Evolutionary conservation across 176 grass and related monocot genomes (phyloP).

Genomic region (Carex scoparia): DNA sequence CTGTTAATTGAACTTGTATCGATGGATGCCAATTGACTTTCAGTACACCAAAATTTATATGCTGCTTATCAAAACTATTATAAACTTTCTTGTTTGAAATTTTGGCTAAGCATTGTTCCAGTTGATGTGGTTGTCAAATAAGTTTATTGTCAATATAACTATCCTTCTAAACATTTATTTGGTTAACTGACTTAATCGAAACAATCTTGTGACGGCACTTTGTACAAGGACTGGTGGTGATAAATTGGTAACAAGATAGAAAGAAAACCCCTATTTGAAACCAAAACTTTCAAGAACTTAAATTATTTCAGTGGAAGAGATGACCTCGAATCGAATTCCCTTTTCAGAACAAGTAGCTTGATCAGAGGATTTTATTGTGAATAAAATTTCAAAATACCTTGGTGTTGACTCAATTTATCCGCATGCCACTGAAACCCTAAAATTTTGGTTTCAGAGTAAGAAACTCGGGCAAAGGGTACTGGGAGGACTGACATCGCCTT

Average conservation of each 20-base stretch:
- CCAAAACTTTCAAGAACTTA: neutral
- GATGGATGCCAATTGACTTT: neutral
- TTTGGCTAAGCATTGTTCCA: neutral
- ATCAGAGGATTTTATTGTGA: neutral
- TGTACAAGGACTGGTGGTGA: neutral
- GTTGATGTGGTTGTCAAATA: neutral
- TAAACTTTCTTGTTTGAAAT: neutral
- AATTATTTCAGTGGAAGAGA: neutral
- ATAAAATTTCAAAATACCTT: neutral
- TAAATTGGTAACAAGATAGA: neutral
- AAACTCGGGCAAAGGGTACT: neutral
- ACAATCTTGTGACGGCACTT: neutral
- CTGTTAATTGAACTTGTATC: neutral
- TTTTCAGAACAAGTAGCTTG: neutral
- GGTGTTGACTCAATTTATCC: neutral
- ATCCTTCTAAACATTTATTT: neutral
- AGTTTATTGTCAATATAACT: neutral
- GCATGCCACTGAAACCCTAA: neutral
- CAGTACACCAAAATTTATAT: neutral
- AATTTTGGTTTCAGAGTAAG: neutral
- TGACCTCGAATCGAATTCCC: neutral
- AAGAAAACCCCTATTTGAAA: neutral
- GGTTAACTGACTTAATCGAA: neutral
- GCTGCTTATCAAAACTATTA: neutral
- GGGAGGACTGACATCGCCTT: neutral